Evolutionary conservation across 805 yeast species (phyloP).

Genomic region (Wickerhamiella siamensis): DNA sequence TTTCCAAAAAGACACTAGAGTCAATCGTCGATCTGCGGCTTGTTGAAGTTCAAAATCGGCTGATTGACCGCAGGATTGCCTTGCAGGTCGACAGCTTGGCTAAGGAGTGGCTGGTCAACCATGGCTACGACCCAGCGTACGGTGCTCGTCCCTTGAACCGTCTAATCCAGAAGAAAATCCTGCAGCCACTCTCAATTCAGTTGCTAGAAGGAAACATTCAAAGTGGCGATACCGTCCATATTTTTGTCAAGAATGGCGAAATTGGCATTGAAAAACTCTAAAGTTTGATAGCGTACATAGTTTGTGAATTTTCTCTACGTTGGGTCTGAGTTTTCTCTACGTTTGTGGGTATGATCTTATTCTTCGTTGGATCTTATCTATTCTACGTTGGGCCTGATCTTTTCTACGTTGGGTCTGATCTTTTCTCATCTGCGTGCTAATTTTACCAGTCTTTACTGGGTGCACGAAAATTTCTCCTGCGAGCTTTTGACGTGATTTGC

Average conservation of each 20-base stretch:
- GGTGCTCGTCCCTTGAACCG: slow-evolving; percentile 97
- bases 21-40: slow-evolving; percentile 77
- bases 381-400: no score
- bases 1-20: slow-evolving; percentile 60
- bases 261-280: slow-evolving; percentile 15
- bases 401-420: no score
- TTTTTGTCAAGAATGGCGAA: slow-evolving; percentile 33
- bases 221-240: slow-evolving; percentile 39
- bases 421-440: no score
- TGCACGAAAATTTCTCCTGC: no score
- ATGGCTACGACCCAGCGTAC: slow-evolving; percentile 82
- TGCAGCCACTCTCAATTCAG: slow-evolving; percentile 75
- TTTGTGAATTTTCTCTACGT: no score
- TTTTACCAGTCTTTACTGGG: no score
- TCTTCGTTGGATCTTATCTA: no score
- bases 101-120: slow-evolving; percentile 61
- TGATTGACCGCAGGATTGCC: slow-evolving; percentile 61
- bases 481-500: no score
- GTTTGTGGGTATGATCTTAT: no score
- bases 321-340: no score
- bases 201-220: slow-evolving; percentile 68
- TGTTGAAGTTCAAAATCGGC: slow-evolving; percentile 63
- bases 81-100: slow-evolving; percentile 45
- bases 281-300: neutral
- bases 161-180: slow-evolving; percentile 63